Base-by-base conservation (phyloP, 2,329 filamentous ascomycete species). In the Colletotrichum viniferum region DNA sequence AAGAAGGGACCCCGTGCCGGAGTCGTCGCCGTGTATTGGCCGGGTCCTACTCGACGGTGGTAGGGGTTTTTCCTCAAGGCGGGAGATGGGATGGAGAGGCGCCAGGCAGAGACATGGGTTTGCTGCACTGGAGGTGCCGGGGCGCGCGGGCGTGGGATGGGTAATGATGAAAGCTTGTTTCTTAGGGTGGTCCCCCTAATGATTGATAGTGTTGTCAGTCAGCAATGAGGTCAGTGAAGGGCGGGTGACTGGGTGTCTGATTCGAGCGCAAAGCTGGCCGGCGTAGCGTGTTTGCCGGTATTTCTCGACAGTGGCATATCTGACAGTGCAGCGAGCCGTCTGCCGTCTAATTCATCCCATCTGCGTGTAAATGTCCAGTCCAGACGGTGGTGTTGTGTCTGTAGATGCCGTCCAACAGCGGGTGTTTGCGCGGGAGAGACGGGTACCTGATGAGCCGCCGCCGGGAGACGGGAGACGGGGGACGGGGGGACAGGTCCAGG, bases 151-250 rank as follows among this genome's bases (percentile, higher is more conserved):
- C n/a, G 61, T 63, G 61, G 38, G 24, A 73, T 56, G 55, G 56
- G 63, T 21, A 34, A 52, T 73, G 32, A 56, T 56, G 61, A 75
- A 75, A 75, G 73, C 73, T 75, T 75, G 69, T 75, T 75, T 75
- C 43, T 73, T 43, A 36, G 30, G 58, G 48, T 38, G n/a, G 28
- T 26, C 18, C 43, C 34, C 60, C 26, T 9, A 67, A 30, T 18
- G n/a, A n/a, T n/a, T n/a, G n/a, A n/a, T n/a, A n/a, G 28, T 12
- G 69, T 56, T 71, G 68, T 24, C 55, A 36, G 26, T 61, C 30
- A 48, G 38, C 32, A 21, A 62, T 72, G 69, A 61, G 62, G 62
- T 63, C 62, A 72, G 72, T 52, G 67, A 61, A 12, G 66, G 43
- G 26, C 43, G 28, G 64, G n/a, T 34, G 55, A 30, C 62, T 28